Evolutionary conservation across 495 filamentous ascomycete species (phyloP), one percentile per base, ranked within the genome.

Genomic region (Penicillium turbatum): DNA sequence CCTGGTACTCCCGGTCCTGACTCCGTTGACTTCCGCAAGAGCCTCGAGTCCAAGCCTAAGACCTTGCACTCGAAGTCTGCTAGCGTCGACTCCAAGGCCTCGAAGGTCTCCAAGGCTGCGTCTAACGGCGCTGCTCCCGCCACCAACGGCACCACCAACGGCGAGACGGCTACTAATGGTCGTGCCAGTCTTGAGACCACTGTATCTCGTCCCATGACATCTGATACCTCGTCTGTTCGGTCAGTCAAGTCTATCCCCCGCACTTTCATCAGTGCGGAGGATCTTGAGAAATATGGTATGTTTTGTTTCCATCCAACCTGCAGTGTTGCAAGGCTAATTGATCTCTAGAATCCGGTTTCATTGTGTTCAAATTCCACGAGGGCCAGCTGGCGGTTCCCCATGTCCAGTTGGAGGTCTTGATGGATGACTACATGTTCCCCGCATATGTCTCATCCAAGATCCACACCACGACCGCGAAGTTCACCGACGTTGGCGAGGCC

Each of bases 351-450:
- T 92, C 90, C 46, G 93, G 93, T 35, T 81, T 99, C 44, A 77
- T 99, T 48, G 88, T 97, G 40, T 97, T 97, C 82, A 91, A 90
- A 63, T 79, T 99, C 52, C 85, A 96, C 61, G 90, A 97, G 54
- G 90, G 84, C 26, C 82, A 95, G 36, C 76, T 97, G 54, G 79
- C 86, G 13, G 85, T 88, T 51, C 83, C 75, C 41, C 81, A 90
- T 59, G 86, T 84, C 19, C 84, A 89, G 60, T 72, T 99, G 31
- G 92, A 99, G 63, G 84, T 97, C 16, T 64, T 95, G 40, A 92
- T 97, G 71, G 93, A 99, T 69, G 93, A 99, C 62, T 89, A 91
- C 79, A 79, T 87, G 39, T 97, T 92, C 79, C 88, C 93, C 1
- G 85, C 90, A 2, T 97, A 95, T 63, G 74, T 76, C n/a, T 90